Conservation (phyloP, 192 early-diverging fungal species). For the Linnemannia exigua region DNA sequence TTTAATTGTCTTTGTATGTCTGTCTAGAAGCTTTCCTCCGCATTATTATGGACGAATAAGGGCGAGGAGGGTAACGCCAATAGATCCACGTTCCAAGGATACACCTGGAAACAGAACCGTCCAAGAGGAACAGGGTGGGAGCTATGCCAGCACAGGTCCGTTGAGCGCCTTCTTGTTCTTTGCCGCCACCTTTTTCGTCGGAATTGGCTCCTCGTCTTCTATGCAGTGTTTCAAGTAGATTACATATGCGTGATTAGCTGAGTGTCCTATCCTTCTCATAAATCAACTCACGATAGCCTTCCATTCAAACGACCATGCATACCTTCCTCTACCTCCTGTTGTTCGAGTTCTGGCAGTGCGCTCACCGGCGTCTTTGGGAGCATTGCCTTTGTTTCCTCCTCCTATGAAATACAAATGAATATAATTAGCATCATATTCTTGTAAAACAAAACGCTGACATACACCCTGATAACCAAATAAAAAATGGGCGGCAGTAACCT, state of each 20-base stretch:
- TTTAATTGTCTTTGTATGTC: neutral
- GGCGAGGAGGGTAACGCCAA: neutral
- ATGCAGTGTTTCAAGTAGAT: neutral
- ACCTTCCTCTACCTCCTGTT: slow-evolving; percentile 18
- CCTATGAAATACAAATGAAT: slow-evolving; percentile 3
- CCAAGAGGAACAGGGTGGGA: neutral
- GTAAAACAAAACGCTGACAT: neutral
- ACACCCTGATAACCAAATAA: neutral
- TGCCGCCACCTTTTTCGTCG: slow-evolving; percentile 10
- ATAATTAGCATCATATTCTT: neutral
- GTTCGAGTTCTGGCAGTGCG: neutral
- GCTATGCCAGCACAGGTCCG: slow-evolving; percentile 41
- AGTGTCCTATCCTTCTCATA: neutral
- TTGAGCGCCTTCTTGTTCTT: slow-evolving; percentile 15
- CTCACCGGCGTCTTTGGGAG: slow-evolving; percentile 16
- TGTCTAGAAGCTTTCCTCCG: neutral
- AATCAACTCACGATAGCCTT: neutral
- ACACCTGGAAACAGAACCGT: neutral
- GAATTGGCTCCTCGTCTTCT: neutral
- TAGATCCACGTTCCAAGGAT: neutral
- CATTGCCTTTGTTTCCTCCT: slow-evolving; percentile 7
- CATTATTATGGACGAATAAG: neutral
- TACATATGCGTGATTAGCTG: neutral
- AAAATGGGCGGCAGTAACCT: neutral
- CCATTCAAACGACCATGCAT: neutral